phyloP scores from a whole-genome alignment of 2,329 filamentous ascomycete species.

The Phaeosphaeriaceae sp. region DNA sequence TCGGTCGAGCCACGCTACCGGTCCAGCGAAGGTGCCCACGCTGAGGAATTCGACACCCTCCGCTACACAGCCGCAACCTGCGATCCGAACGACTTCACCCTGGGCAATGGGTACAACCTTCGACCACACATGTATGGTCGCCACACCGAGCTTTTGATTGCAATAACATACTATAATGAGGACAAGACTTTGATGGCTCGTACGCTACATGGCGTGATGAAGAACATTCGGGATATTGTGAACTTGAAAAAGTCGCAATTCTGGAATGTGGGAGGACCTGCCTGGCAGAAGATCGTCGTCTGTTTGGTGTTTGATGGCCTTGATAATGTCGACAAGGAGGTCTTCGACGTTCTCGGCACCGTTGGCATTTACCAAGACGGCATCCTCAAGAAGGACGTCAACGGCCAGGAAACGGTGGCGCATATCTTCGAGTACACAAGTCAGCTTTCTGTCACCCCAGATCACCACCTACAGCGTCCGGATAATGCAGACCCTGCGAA shows the following conservation, averaged over 20 bases:
- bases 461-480: constrained; percentile 94
- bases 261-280: constrained; percentile 98
- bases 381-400: constrained; percentile 97
- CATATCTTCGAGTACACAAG: constrained; percentile 99
- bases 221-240: constrained; percentile 98
- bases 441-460: constrained; percentile 95
- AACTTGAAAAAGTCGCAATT: constrained; percentile 99
- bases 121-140: constrained; percentile 98
- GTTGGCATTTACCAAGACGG: constrained; percentile 97
- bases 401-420: constrained; percentile 94
- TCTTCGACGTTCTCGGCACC: constrained; percentile 89
- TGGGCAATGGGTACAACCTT: constrained; percentile 99
- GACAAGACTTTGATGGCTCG: constrained; percentile 91
- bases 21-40: too few relatives aligned
- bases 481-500: constrained; percentile 81
- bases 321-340: constrained; percentile 95
- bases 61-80: constrained; percentile 89
- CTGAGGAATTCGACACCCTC: too few relatives aligned
- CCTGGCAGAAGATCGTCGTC: constrained; percentile 99
- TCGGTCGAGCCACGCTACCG: constrained; percentile 73
- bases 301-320: constrained; percentile 98
- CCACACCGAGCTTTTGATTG: constrained; percentile 95
- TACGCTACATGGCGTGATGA: constrained; percentile 97
- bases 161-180: constrained; percentile 99
- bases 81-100: constrained; percentile 96